Base-by-base conservation (phyloP, 371 early-diverging fungal species). In the Umbelopsis sp. region DNA sequence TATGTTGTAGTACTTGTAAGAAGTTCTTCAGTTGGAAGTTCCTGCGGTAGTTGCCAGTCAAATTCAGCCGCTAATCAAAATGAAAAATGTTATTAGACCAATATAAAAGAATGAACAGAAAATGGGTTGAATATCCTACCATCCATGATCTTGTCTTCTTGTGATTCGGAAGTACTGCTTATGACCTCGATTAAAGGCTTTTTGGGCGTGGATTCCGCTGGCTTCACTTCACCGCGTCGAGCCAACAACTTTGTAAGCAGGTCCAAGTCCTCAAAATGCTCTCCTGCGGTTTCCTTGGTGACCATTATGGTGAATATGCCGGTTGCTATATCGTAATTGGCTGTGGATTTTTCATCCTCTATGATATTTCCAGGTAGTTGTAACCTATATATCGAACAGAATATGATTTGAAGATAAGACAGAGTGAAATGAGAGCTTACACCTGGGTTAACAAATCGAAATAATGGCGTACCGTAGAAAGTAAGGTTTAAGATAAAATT, bases 1-100 rank as follows among this genome's bases (percentile, higher is more conserved):
- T 97, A 97, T n/a, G 77, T 80, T 9, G 81, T 67, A 8, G 68
- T 71, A 3, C 62, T 69, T 35, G 67, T 57, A 20, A 72, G 50
- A 7, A 75, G 29, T 67, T 77, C 80, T 52, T 79, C 76, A 6
- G 76, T 63, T 10, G 87, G 84, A 22, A 92, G 65, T 52, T 85
- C 80, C 70, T 97, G 96, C 1, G 93, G 92, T n/a, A 94, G 65
- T 66, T 94, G 92, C 96, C 96, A 96, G 65, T 95, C 90, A 72
- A 91, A 91, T 12, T 92, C 89, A 32, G 85, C 86, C 20, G 90
- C 91, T 79, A 75, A 53, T 68, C 66, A 50, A 71, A 66, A 18
- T 68, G 65, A 25, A 68, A 10, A 38, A 2, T 5, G 37, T 57
- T 12, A 63, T 4, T 53, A 22, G 16, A 12, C 44, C 11, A 7